Conservation (phyloP, 148 eudicot genomes). For the Vaccinium corymbosum region DNA sequence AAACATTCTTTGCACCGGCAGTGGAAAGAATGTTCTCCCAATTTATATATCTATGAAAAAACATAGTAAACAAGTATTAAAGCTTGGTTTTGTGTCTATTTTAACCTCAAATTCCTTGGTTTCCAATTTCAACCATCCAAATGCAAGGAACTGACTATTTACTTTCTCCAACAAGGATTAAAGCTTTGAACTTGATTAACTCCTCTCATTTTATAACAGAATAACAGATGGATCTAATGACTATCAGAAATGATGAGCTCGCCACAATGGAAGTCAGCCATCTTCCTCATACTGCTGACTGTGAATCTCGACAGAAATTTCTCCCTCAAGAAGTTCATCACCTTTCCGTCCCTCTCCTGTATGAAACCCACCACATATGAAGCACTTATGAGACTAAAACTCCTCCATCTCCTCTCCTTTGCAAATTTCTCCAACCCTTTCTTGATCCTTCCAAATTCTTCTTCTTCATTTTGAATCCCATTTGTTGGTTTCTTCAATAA, state of each 20-base stretch:
- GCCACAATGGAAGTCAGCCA: conserved; percentile 46
- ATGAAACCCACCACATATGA: conserved; percentile 33
- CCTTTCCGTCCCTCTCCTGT: conserved; percentile 29
- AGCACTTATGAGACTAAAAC: conserved; percentile 30
- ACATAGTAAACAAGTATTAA: too few species aligned
- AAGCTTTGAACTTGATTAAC: not conserved
- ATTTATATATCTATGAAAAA: too few species aligned
- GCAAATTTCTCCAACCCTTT: conserved; percentile 41
- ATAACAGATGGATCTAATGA: not conserved
- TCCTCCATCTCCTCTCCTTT: conserved; percentile 41
- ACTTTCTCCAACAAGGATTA: not conserved
- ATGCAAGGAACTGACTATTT: not conserved
- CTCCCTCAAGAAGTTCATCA: conserved; percentile 32
- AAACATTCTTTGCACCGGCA: too few species aligned
- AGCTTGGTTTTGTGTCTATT: not conserved
- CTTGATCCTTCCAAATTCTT: conserved; percentile 22
- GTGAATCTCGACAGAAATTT: conserved; percentile 19
- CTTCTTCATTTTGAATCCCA: conserved; percentile 11
- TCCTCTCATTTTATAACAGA: not conserved
- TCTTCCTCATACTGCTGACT: conserved; percentile 15
- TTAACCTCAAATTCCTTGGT: not conserved
- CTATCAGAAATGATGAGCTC: not conserved
- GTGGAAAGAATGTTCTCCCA: too few species aligned
- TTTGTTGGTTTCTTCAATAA: conserved; percentile 15
- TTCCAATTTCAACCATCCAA: not conserved